Conservation (phyloP, 495 filamentous ascomycete species). For the Xylaria grammica region DNA sequence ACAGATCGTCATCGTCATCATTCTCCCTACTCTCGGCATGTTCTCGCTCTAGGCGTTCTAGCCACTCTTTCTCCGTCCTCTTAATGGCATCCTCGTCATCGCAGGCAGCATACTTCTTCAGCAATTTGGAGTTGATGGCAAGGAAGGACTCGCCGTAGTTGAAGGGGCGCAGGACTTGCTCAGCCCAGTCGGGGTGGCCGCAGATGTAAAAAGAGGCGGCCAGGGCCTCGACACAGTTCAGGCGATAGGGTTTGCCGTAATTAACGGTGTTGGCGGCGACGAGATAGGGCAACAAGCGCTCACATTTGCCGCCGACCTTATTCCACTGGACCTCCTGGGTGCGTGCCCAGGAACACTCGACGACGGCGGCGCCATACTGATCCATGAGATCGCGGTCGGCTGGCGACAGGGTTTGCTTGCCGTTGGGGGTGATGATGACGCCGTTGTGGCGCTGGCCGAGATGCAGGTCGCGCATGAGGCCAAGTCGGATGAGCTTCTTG, state of each 20-base stretch:
- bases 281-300: slow-evolving; percentile 90
- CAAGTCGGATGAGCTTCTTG: slow-evolving; percentile 88
- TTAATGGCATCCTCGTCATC: slow-evolving; percentile 86
- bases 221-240: slow-evolving; percentile 95
- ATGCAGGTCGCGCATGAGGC: slow-evolving; percentile 90
- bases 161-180: slow-evolving; percentile 79
- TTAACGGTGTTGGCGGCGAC: slow-evolving; percentile 97
- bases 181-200: slow-evolving; percentile 88
- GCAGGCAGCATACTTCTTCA: slow-evolving; percentile 87
- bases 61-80: slow-evolving; percentile 81
- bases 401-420: slow-evolving; percentile 79
- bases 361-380: slow-evolving; percentile 89
- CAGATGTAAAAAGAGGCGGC: slow-evolving; percentile 93
- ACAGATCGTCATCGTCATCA: slow-evolving; percentile 69
- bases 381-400: slow-evolving; percentile 82
- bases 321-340: slow-evolving; percentile 88
- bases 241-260: slow-evolving; percentile 90
- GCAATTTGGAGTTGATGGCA: slow-evolving; percentile 80
- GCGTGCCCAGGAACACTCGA: slow-evolving; percentile 96
- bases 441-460: slow-evolving; percentile 89
- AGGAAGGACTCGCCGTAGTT: slow-evolving; percentile 87
- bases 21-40: slow-evolving; percentile 79
- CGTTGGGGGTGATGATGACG: slow-evolving; percentile 93
- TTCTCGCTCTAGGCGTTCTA: slow-evolving; percentile 86
- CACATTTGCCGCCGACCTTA: slow-evolving; percentile 93